Conservation (phyloP, 2,329 filamentous ascomycete species). For the Pseudogymnoascus sp. region DNA sequence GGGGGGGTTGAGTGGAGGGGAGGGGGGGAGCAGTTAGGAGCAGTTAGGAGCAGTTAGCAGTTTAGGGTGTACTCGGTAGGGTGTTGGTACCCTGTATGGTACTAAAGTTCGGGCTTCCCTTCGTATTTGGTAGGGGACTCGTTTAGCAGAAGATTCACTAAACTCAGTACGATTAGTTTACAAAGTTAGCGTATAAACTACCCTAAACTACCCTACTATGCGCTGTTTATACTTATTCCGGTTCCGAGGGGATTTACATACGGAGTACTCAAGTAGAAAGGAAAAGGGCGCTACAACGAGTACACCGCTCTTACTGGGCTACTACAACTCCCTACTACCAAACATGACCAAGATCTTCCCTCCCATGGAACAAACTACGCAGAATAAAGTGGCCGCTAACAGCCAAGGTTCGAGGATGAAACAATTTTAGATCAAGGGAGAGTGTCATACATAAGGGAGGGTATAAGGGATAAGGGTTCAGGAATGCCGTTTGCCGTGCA, state of each 20-base stretch:
- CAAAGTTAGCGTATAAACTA: too few species aligned
- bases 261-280: too few species aligned
- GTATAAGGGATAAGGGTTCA: neutral
- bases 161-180: too few species aligned
- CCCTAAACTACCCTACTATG: neutral
- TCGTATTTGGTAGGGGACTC: too few species aligned
- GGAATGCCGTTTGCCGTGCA: neutral
- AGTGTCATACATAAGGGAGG: slow-evolving; percentile 1
- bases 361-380: neutral
- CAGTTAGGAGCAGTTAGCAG: neutral
- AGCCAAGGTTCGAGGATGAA: neutral
- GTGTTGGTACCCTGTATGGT: too few species aligned
- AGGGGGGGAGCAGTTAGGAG: neutral
- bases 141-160: too few species aligned
- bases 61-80: neutral
- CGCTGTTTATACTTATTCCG: neutral
- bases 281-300: neutral
- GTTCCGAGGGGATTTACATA: neutral
- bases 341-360: neutral
- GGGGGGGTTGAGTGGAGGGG: too few species aligned
- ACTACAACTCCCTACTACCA: neutral
- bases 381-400: slow-evolving; percentile 3
- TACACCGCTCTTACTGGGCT: neutral
- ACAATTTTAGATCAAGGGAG: neutral
- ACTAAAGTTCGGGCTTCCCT: too few species aligned